Percentiles rank a stretch among this genome's conserved stretches.
Evolutionary conservation across 768 basidiomycete genomes (phyloP).

Genomic region (Lentinula sp.): DNA sequence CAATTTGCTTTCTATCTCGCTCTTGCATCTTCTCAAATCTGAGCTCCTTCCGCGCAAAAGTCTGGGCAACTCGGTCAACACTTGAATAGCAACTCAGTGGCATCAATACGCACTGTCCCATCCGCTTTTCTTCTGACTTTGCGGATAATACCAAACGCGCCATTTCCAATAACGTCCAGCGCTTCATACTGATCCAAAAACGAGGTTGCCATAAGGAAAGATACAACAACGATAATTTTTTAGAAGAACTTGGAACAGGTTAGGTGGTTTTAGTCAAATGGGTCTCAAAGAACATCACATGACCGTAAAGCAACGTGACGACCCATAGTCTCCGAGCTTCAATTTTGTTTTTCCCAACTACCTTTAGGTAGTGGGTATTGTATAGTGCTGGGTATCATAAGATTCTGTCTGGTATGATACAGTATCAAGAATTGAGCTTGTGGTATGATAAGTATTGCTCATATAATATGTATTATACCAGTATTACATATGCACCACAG

Average conservation of each 20-base stretch:
- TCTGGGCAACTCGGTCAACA: conserved; percentile 28
- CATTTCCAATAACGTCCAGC: conserved; percentile 91
- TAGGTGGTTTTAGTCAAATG: no score
- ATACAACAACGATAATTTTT: not conserved
- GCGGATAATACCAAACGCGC: conserved; percentile 95
- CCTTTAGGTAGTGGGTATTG: no score
- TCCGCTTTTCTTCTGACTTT: conserved; percentile 86
- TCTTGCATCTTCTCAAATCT: conserved; percentile 98
- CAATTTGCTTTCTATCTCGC: conserved; percentile 93
- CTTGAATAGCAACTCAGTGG: not conserved
- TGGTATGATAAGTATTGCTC: no score
- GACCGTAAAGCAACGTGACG: not conserved
- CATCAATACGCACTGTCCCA: conserved; percentile 54
- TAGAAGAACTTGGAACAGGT: not conserved
- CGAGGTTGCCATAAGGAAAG: conserved; percentile 19
- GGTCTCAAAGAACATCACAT: not conserved
- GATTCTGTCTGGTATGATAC: no score
- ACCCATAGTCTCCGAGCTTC: no score
- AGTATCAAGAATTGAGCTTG: no score
- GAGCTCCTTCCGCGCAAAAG: conserved; percentile 90
- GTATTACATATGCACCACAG: no score
- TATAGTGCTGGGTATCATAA: no score
- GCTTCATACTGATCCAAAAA: conserved; percentile 81
- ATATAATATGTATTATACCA: no score
- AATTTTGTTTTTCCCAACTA: no score